Evolutionary conservation across 306 rosid genomes (phyloP), one percentile per base, ranked within the genome.

Genomic region (Inga leiocalycina): DNA sequence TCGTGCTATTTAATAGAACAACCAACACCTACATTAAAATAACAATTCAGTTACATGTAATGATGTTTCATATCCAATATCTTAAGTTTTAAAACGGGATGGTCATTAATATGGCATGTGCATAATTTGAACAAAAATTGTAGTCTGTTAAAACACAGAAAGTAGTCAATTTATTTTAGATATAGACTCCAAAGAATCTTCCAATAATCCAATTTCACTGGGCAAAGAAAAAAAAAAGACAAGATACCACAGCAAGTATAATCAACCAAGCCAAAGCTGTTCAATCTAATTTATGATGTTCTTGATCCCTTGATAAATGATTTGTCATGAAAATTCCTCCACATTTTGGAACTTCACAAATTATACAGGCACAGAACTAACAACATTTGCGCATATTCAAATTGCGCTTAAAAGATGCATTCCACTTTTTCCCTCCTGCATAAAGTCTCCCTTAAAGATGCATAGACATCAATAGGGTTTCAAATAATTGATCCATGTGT

Each of bases 1-100:
- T 71, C 59, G 78, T 70, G 82, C 80, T 82, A 51, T 46, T 59
- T 59, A 61, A 41, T 61, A 71, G 83, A 80, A 81, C 74, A 80
- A 81, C 74, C 67, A 64, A 79, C 72, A 83, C 83, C 85, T 81
- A 79, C 79, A 82, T 22, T 73, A 74, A 84, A 77, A 95, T 71
- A 76, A 79, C 62, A 30, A 30, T 24, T 64, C 41, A 13, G 8
- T 12, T 14, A 64, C 34, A 30, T 30, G 8, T 27, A 64, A 64
- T 11, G 15, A 51, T 78, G 69, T 85, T 65, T 80, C 51, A 83
- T 83, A 46, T 80, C 48, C 61, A 75, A 73, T 44, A 66, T 10
- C 65, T 44, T 37, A 73, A 48, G 61, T 64, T 27, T 27, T 64
- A 39, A 13, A 27, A 30, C 2, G 19, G 39, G 17, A 64, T 24